phyloP scores from a whole-genome alignment of 768 basidiomycete genomes.

The Collybia nuda region DNA sequence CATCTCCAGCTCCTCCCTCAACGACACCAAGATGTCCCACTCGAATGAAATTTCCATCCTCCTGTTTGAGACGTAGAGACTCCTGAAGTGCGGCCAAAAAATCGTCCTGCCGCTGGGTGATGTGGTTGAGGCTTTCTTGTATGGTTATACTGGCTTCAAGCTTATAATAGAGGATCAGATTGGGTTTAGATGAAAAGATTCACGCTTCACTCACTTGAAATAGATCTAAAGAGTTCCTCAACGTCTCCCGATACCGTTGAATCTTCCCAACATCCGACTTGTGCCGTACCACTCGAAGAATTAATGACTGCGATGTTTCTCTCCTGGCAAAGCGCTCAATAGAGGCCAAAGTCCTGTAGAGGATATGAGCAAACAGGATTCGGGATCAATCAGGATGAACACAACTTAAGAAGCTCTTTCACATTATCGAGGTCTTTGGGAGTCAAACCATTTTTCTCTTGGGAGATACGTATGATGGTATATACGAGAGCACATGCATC shows the following conservation, averaged over 20 bases:
- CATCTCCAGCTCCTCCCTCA: too few relatives aligned
- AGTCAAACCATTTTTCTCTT: neutral
- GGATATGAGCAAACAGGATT: neutral
- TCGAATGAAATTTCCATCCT: too few relatives aligned
- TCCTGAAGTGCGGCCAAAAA: neutral
- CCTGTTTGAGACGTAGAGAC: neutral
- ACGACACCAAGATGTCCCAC: too few relatives aligned
- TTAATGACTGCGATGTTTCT: neutral
- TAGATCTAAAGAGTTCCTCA: neutral
- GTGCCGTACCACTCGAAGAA: neutral
- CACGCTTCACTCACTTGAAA: neutral
- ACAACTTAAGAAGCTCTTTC: neutral
- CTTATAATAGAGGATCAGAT: neutral
- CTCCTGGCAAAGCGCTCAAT: neutral
- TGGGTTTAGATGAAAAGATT: neutral
- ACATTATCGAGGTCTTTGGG: neutral
- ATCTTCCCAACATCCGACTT: neutral
- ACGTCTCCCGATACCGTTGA: neutral
- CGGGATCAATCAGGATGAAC: neutral
- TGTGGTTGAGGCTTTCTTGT: neutral
- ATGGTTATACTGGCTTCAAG: neutral
- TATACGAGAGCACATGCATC: slow-evolving; percentile 13
- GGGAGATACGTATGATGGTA: neutral
- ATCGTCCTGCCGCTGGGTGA: neutral
- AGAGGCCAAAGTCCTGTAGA: neutral